Evolutionary conservation across 169 alveolate genomes (phyloP).

Genomic region (Cyclospora cayetanensis): DNA sequence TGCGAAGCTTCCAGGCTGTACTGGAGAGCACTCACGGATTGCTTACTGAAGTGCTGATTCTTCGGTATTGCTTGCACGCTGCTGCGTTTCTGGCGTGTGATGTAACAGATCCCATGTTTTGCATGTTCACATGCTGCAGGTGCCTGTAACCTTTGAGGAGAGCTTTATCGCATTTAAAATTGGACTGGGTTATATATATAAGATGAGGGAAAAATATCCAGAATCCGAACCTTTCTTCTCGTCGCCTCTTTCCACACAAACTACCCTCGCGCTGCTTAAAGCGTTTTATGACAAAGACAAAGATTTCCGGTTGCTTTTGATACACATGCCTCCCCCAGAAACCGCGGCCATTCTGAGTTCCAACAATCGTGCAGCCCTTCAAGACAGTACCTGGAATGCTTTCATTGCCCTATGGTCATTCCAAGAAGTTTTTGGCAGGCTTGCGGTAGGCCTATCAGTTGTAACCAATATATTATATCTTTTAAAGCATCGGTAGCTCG

Average conservation of each 20-base stretch:
- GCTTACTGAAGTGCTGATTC: neutral
- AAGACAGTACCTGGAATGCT: conserved; percentile 51
- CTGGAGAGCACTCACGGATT: neutral
- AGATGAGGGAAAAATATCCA: neutral
- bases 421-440: conserved; percentile 25
- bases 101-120: too few species aligned
- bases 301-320: neutral
- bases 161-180: conserved; percentile 18
- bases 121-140: too few species aligned
- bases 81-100: neutral
- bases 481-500: too few species aligned
- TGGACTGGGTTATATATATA: neutral
- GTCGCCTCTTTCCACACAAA: neutral
- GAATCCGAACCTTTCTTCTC: neutral
- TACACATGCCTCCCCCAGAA: neutral
- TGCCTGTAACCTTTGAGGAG: conserved; percentile 26
- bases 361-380: neutral
- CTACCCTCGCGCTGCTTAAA: neutral
- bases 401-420: conserved; percentile 50
- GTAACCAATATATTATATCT: too few species aligned
- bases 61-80: neutral
- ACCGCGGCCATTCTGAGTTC: neutral
- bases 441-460: conserved; percentile 40
- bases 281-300: neutral
- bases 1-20: neutral